Conservation (phyloP, 768 basidiomycete genomes). For the Tricholoma terreum region DNA sequence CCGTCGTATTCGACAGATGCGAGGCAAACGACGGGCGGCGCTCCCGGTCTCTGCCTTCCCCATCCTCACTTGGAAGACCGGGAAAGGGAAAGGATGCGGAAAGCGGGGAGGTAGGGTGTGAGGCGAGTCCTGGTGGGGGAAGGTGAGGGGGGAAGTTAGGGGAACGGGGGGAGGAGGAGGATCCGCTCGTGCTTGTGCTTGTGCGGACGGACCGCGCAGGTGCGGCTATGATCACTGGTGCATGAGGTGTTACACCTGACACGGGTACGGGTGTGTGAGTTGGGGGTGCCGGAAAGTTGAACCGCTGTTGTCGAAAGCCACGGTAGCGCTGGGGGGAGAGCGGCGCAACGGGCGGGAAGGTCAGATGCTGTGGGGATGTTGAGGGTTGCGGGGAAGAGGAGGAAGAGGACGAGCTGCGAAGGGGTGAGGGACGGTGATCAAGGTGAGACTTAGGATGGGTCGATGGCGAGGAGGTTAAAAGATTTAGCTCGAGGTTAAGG, state of each 20-base stretch:
- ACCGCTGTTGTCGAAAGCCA: not conserved
- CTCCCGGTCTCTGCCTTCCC: not conserved
- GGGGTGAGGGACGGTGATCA: not conserved
- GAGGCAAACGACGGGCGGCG: constrained; percentile 30
- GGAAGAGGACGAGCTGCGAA: not conserved
- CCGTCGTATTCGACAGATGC: constrained; percentile 20
- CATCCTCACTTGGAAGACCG: not conserved
- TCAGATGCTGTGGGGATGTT: constrained; percentile 7
- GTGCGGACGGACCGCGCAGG: not conserved
- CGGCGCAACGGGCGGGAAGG: constrained; percentile 18
- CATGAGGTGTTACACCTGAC: not conserved
- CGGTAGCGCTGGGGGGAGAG: constrained; percentile 15
- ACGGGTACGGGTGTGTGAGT: constrained; percentile 6
- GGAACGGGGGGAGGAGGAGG: constrained; percentile 8
- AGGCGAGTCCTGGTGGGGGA: constrained; percentile 13
- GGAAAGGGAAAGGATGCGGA: not conserved
- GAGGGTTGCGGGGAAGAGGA: not conserved
- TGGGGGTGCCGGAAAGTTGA: constrained; percentile 11
- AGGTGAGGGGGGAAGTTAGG: constrained; percentile 9
- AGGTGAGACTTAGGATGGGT: not conserved
- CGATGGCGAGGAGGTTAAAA: not conserved
- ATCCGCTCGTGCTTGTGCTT: not conserved
- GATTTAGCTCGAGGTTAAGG: not conserved
- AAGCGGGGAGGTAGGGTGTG: not conserved
- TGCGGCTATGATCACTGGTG: not conserved